A percentile compares a stretch with the other conserved stretches of the same genome.
These are phyloP conservation scores for Komagataella pseudopastoris DNA, from an alignment of 805 yeast species.

Conservation along the genomic window DNA sequence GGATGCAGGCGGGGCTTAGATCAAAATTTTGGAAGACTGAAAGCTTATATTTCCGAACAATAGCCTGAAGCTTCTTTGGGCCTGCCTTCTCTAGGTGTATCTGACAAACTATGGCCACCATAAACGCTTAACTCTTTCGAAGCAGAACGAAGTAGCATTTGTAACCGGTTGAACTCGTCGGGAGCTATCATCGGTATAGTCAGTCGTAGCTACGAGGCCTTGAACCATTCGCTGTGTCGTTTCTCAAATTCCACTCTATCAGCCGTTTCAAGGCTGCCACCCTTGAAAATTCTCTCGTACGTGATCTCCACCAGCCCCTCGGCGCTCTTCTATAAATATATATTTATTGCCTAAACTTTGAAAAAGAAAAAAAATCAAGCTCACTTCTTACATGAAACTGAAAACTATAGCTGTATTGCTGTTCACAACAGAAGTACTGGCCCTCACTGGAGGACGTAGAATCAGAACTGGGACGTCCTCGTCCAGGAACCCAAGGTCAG, in stretches of 20 bases:
- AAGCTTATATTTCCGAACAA: not conserved
- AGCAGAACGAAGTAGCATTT: no score
- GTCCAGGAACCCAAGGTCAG: not conserved
- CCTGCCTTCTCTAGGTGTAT: not conserved
- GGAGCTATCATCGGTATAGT: no score
- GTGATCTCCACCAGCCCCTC: not conserved
- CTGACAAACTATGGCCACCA: not conserved
- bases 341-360: not conserved
- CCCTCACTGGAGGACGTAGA: not conserved
- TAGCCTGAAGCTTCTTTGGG: not conserved
- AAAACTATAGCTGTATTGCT: not conserved
- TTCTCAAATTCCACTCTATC: no score
- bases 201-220: no score
- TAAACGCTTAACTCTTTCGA: not conserved
- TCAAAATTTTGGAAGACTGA: not conserved
- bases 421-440: not conserved
- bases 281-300: not conserved
- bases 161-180: no score
- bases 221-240: no score
- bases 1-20: not conserved
- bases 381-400: not conserved
- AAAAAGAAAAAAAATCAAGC: not conserved
- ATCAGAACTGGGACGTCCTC: not conserved
- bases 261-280: not conserved
- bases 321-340: not conserved